Conservation (phyloP, 345 rosid species). For the Laguncularia racemosa region DNA sequence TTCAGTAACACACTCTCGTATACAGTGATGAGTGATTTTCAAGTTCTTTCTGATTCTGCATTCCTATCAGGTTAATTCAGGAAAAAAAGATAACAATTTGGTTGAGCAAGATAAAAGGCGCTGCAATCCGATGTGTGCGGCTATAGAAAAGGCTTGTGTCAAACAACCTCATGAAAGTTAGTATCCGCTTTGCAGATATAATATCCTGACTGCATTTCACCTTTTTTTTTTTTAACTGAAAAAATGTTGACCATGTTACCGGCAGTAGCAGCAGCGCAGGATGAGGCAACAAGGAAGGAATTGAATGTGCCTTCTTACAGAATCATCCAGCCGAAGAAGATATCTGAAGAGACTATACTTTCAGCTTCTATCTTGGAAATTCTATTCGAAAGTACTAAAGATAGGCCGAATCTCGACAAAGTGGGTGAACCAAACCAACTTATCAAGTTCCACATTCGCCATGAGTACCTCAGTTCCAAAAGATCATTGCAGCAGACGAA, state of each 20-base stretch:
- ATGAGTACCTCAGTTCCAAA: conserved; percentile 17
- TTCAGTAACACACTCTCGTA: no score
- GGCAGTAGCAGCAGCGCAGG: not conserved
- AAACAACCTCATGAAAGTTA: not conserved
- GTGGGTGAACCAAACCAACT: conserved; percentile 12
- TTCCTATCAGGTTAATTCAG: no score
- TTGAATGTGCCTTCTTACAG: conserved; percentile 11
- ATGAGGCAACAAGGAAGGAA: conserved; percentile 4
- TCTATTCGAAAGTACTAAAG: conserved; percentile 14
- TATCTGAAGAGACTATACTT: conserved; percentile 23
- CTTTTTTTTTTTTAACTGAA: not conserved
- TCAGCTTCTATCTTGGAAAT: conserved; percentile 33
- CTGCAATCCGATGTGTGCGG: not conserved
- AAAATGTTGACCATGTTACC: not conserved
- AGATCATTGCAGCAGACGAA: conserved; percentile 28
- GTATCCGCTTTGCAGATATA: not conserved
- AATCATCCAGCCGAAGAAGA: conserved; percentile 8
- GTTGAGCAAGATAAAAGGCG: not conserved
- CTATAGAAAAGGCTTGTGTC: not conserved
- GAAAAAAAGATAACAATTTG: no score
- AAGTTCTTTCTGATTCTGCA: no score
- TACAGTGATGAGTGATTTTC: no score
- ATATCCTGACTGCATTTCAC: not conserved
- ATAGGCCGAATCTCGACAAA: conserved; percentile 7
- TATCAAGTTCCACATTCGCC: conserved; percentile 1